Percentiles rank a stretch among this genome's conserved stretches.
phyloP scores from a whole-genome alignment of 192 early-diverging fungal species.

The Coemansia sp. region DNA sequence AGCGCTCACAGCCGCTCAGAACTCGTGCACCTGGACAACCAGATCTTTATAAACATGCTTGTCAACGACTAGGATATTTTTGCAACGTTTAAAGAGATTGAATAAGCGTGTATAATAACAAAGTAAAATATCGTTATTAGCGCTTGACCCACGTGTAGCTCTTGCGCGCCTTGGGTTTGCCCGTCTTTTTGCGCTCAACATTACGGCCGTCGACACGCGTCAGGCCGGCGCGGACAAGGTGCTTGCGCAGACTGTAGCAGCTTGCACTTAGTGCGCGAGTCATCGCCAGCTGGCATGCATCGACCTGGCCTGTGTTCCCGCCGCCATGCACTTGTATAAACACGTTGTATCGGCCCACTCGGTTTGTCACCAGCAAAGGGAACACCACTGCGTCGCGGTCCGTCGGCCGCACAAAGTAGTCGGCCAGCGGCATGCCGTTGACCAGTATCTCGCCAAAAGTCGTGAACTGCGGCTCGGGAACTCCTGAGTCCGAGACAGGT shows the following conservation, averaged over 20 bases:
- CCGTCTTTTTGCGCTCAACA: slow-evolving; percentile 96
- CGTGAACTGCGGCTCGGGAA: slow-evolving; percentile 10
- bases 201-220: slow-evolving; percentile 67
- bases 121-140: slow-evolving; percentile 21
- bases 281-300: slow-evolving; percentile 80
- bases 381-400: slow-evolving; percentile 71
- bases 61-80: slow-evolving; percentile 7
- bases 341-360: slow-evolving; percentile 81
- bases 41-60: slow-evolving; percentile 44
- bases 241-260: slow-evolving; percentile 59
- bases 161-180: slow-evolving; percentile 90
- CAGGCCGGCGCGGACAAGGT: slow-evolving; percentile 60
- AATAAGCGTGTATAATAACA: background rate
- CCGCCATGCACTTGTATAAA: slow-evolving; percentile 81
- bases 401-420: slow-evolving; percentile 70
- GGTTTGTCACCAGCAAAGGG: slow-evolving; percentile 67
- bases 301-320: slow-evolving; percentile 81
- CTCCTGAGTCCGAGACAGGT: background rate
- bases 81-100: background rate
- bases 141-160: slow-evolving; percentile 81
- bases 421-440: slow-evolving; percentile 71
- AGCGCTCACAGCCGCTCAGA: slow-evolving; percentile 37
- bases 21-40: slow-evolving; percentile 42
- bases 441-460: slow-evolving; percentile 63
- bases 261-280: slow-evolving; percentile 70